phyloP scores from a whole-genome alignment of 2,329 filamentous ascomycete species.

The Cordyceps farinosa region DNA sequence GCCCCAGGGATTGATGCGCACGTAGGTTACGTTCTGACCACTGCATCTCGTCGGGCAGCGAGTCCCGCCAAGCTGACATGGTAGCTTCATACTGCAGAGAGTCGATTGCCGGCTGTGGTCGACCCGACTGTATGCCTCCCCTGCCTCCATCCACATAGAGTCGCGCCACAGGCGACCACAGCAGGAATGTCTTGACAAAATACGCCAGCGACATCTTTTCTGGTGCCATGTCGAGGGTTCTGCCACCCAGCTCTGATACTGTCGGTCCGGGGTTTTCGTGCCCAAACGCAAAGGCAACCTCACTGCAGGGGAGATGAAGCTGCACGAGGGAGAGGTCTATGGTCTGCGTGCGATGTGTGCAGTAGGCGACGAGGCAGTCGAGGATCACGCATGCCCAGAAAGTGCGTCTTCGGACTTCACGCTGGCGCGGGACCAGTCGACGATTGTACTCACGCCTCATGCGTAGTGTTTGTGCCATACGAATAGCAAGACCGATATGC shows the following conservation, averaged over 20 bases:
- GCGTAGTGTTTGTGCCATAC: constrained; percentile 2
- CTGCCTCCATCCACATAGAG: constrained; percentile 6
- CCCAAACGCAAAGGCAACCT: constrained; percentile 9
- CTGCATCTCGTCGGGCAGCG: constrained; percentile 2
- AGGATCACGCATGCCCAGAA: constrained; percentile 7
- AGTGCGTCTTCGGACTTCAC: neutral
- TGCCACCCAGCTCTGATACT: neutral
- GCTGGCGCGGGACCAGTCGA: neutral
- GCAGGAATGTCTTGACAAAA: constrained; percentile 9
- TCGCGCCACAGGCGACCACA: constrained; percentile 1
- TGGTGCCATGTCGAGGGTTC: neutral
- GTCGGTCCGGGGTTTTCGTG: constrained; percentile 2
- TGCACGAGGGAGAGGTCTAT: neutral
- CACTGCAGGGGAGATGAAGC: constrained; percentile 6
- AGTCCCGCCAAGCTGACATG: constrained; percentile 1
- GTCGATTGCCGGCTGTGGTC: neutral
- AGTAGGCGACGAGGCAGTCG: constrained; percentile 5
- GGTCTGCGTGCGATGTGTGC: constrained; percentile 5
- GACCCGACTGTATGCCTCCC: neutral
- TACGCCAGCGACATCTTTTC: neutral
- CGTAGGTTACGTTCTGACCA: constrained; percentile 1
- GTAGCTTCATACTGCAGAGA: neutral
- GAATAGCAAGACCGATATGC: constrained; percentile 7
- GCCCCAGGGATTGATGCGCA: constrained; percentile 4
- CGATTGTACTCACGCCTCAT: constrained; percentile 6